Conservation (phyloP, 768 basidiomycete genomes). For the Mycena alexandri region DNA sequence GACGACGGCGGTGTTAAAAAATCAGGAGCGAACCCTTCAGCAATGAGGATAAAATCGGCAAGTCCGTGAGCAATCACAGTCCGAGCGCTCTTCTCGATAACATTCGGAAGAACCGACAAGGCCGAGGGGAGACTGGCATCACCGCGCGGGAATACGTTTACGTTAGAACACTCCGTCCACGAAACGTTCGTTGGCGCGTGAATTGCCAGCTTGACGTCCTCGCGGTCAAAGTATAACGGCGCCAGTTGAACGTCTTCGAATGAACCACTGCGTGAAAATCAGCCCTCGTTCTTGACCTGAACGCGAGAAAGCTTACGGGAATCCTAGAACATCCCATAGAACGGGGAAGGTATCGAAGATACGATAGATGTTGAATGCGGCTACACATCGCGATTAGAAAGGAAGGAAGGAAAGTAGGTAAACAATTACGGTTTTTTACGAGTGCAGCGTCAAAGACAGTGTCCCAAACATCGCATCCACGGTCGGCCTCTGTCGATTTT, state of each 20-base stretch:
- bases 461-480: slow-evolving; percentile 78
- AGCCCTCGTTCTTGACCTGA: background rate
- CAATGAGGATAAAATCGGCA: slow-evolving; percentile 79
- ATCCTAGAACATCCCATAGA: slow-evolving; percentile 86
- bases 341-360: slow-evolving; percentile 83
- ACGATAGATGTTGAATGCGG: slow-evolving; percentile 82
- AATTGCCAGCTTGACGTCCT: slow-evolving; percentile 77
- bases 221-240: slow-evolving; percentile 78
- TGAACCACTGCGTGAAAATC: slow-evolving; percentile 58
- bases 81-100: slow-evolving; percentile 80
- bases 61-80: slow-evolving; percentile 80
- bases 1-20: background rate
- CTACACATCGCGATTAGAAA: no score
- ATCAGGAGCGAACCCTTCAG: slow-evolving; percentile 69
- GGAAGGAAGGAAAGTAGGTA: no score
- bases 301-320: slow-evolving; percentile 64
- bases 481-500: slow-evolving; percentile 57
- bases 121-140: slow-evolving; percentile 74
- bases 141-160: slow-evolving; percentile 71
- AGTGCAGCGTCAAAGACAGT: slow-evolving; percentile 73
- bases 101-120: slow-evolving; percentile 75
- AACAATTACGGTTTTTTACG: slow-evolving; percentile 26
- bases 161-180: slow-evolving; percentile 75
- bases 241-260: slow-evolving; percentile 64
- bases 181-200: slow-evolving; percentile 73